Evolutionary conservation across 169 alveolate species (phyloP), one percentile per base, ranked within the genome.

Genomic region (Eimeria tenella): DNA sequence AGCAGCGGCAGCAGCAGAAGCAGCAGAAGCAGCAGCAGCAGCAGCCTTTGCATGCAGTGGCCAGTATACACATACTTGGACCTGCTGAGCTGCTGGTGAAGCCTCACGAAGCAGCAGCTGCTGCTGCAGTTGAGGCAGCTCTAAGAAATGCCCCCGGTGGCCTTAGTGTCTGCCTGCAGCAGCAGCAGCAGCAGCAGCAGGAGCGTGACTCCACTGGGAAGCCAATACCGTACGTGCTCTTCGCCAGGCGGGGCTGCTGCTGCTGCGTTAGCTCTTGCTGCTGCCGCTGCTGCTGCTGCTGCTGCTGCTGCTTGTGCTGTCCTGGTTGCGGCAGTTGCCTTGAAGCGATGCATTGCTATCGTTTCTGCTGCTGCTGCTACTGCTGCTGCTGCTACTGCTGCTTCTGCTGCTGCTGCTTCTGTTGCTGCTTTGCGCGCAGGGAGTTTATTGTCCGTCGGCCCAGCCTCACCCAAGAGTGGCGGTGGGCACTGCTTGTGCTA

Each of bases 181-280:
- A 68, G 77, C 77, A 68, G 77, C 77, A 58, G 68, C 68, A 58
- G 68, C 68, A 58, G 68, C 68, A 58, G 68, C 68, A 58, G 68
- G 21, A 58, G 68, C 68, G 19, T 10, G 77, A 21, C 31, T 15
- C 77, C 42, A 21, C 11, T 21, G 77, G 77, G 31, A 68, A 68
- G 77, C 31, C 77, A 7, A 21, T 68, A 1, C 21, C 77, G 77
- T 68, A 68, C 9, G 77, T 8, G 21, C 21, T 2, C 42, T 31
- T 31, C 42, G 42, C 42, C 77, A n/a, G 31, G 77, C 77, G 9
- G 31, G 49, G 9, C 42, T 19, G 68, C 68, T 58, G 11, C 11
- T 11, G 68, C 17, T 11, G 68, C 11, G 2, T 0, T 58, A 58
- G 68, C 68, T 10, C 50, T 68, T 68, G 77, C 31, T 68, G 21